Base-by-base conservation (phyloP, 1,139 yeast genomes). In the Geotrichum klebahnii region DNA sequence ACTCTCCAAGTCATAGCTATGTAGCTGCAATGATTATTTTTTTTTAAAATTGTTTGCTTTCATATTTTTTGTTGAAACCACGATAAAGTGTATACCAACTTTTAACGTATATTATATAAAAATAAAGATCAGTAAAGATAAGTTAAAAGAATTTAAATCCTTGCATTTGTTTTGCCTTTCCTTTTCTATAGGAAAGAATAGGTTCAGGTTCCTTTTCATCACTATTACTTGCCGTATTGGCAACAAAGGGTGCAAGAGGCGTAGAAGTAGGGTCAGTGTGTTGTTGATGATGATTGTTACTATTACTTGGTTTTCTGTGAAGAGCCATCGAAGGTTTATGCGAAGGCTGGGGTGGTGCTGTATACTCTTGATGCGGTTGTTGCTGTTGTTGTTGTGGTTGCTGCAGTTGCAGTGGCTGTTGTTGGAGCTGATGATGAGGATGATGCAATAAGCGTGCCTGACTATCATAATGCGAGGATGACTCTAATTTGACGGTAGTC, bases 401-500 rank as follows among this genome's bases (percentile, higher is more conserved):
- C n/a, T 22, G 40, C 28, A 22, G 40, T 8, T 36, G 33, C 33
- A 3, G 33, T 14, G 19, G 17, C n/a, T 40, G 26, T 10, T 28
- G 20, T n/a, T n/a, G n/a, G n/a, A n/a, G n/a, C n/a, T n/a, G n/a
- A n/a, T n/a, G n/a, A n/a, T n/a, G n/a, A n/a, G n/a, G n/a, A n/a
- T n/a, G n/a, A n/a, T n/a, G n/a, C n/a, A n/a, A n/a, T n/a, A n/a
- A n/a, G n/a, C n/a, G n/a, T n/a, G n/a, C 35, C 5, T 32, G 32
- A 17, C 8, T 10, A 29, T 46, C 45, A 2, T 28, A 9, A 19
- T 10, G 17, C 17, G 17, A 32, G 14, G 32, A 16, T 4, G 41
- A 17, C 31, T 43, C 50, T 22, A 43, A 42, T 24, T 50, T 50
- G 1, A 28, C 48, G 19, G 44, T 33, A 20, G 53, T 38, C 14